A percentile compares a stretch with the other conserved stretches of the same genome.
These are phyloP conservation scores for Juglanconis juglandina DNA, from an alignment of 2,329 filamentous ascomycete species.

Conservation along the genomic window DNA sequence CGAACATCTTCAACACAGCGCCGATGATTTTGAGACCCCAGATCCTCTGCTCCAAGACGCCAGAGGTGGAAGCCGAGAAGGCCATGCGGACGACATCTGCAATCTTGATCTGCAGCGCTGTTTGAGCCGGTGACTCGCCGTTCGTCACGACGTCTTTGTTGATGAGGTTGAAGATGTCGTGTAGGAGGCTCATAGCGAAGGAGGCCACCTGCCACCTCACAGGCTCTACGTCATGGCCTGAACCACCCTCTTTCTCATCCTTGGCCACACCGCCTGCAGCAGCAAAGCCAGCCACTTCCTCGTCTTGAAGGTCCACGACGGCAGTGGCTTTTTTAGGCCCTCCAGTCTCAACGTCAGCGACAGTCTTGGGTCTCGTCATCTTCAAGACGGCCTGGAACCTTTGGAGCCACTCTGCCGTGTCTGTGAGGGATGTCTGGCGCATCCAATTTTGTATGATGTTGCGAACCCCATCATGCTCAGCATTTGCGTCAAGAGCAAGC, in stretches of 20 bases:
- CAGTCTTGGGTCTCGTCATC: conserved; percentile 71
- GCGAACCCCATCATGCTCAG: conserved; percentile 73
- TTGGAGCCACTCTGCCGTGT: conserved; percentile 82
- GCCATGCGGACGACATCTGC: conserved; percentile 95
- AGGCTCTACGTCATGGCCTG: conserved; percentile 71
- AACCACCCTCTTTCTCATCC: conserved; percentile 51
- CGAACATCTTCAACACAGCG: conserved; percentile 91
- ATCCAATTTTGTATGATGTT: conserved; percentile 93
- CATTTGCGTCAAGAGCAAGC: conserved; percentile 77
- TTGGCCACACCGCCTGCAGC: conserved; percentile 62
- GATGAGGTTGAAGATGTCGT: conserved; percentile 75
- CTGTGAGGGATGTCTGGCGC: conserved; percentile 76
- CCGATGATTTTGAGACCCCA: conserved; percentile 93
- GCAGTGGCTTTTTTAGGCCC: conserved; percentile 41
- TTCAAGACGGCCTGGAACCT: conserved; percentile 85
- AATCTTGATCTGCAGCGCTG: conserved; percentile 75
- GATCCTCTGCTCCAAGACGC: conserved; percentile 83
- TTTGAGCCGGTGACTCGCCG: conserved; percentile 73
- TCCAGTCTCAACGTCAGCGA: conserved; percentile 46
- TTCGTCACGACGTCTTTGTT: conserved; percentile 75
- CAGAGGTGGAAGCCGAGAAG: conserved; percentile 93
- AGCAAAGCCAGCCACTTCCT: conserved; percentile 94
- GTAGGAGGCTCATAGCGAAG: conserved; percentile 87
- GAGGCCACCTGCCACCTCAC: conserved; percentile 93
- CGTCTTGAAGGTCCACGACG: conserved; percentile 81